Percentiles rank a stretch among this genome's conserved stretches.
phyloP scores from a whole-genome alignment of 2,329 filamentous ascomycete species.

The Achaetomium macrosporum region DNA sequence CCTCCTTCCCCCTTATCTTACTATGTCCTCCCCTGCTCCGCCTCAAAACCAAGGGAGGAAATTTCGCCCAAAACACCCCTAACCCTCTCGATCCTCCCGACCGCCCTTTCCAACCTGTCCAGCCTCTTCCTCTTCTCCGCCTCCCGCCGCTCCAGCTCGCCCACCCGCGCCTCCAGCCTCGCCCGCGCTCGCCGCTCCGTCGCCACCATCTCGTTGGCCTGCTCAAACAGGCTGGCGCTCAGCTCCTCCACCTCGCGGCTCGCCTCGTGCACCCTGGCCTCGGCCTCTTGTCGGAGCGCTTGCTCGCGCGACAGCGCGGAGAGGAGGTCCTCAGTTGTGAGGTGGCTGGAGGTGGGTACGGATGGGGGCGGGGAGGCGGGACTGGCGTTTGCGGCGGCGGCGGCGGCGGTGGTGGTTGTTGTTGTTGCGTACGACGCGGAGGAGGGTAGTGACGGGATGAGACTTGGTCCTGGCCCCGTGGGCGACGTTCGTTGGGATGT shows the following conservation, averaged over 20 bases:
- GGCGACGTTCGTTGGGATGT: constrained; percentile 1
- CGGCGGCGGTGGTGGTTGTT: constrained; percentile 9
- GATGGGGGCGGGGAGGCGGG: constrained; percentile 14
- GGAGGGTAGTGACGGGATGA: constrained; percentile 18
- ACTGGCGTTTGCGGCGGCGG: constrained; percentile 2
- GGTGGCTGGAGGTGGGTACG: constrained; percentile 15
- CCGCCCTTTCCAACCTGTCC: constrained; percentile 64
- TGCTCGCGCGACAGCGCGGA: constrained; percentile 62
- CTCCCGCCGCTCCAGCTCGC: constrained; percentile 63
- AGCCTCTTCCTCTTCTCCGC: constrained; percentile 62
- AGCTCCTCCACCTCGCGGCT: constrained; percentile 73
- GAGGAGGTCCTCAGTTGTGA: constrained; percentile 46
- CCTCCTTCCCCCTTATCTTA: background rate
- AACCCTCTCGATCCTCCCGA: constrained; percentile 65
- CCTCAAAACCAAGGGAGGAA: too few species aligned
- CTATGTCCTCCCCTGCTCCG: background rate
- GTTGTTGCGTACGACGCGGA: constrained; percentile 12
- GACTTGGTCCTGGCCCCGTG: background rate
- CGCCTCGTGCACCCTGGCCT: constrained; percentile 60
- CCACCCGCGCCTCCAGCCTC: constrained; percentile 64
- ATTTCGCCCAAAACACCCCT: constrained; percentile 42
- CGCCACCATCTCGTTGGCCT: constrained; percentile 85
- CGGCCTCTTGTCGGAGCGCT: constrained; percentile 59
- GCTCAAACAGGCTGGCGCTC: constrained; percentile 67
- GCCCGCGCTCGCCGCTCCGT: constrained; percentile 65